Percentiles rank a stretch among this genome's conserved stretches.
Evolutionary conservation across 768 basidiomycete species (phyloP).

Genomic region (Pseudohyphozyma bogoriensis): DNA sequence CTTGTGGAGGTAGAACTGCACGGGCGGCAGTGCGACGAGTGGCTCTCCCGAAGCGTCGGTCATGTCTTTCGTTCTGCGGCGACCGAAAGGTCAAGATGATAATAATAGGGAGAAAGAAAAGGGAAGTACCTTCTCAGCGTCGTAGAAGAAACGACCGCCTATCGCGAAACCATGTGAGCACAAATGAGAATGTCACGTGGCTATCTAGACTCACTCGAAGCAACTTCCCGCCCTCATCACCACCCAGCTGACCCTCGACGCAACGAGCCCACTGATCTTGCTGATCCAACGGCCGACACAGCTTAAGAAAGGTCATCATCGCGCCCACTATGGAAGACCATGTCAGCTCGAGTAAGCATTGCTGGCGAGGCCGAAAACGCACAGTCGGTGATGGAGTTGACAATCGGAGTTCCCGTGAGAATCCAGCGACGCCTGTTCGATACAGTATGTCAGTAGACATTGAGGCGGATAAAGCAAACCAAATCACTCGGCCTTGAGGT

Average conservation of each 20-base stretch:
- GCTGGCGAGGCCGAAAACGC: conserved; percentile 55
- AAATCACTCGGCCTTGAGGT: conserved; percentile 51
- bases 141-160: conserved; percentile 39
- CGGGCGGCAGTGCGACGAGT: conserved; percentile 66
- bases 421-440: conserved; percentile 35
- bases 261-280: conserved; percentile 71
- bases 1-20: conserved; percentile 65
- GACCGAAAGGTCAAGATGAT: conserved; percentile 32
- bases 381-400: conserved; percentile 48
- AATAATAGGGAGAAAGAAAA: not conserved
- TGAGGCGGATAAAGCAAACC: not conserved
- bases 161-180: too few species aligned
- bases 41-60: conserved; percentile 64
- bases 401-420: conserved; percentile 62
- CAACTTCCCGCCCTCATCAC: not conserved
- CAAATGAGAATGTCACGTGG: too few species aligned
- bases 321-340: conserved; percentile 53
- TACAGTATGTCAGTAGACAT: conserved; percentile 27
- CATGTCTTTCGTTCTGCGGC: conserved; percentile 50
- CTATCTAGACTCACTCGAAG: conserved; percentile 9
- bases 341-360: not conserved
- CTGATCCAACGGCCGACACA: conserved; percentile 77
- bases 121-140: conserved; percentile 55
- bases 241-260: conserved; percentile 37
- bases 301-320: conserved; percentile 66